These are phyloP conservation scores for Imleria badia DNA, from an alignment of 768 basidiomycete genomes.

Conservation along the genomic window DNA sequence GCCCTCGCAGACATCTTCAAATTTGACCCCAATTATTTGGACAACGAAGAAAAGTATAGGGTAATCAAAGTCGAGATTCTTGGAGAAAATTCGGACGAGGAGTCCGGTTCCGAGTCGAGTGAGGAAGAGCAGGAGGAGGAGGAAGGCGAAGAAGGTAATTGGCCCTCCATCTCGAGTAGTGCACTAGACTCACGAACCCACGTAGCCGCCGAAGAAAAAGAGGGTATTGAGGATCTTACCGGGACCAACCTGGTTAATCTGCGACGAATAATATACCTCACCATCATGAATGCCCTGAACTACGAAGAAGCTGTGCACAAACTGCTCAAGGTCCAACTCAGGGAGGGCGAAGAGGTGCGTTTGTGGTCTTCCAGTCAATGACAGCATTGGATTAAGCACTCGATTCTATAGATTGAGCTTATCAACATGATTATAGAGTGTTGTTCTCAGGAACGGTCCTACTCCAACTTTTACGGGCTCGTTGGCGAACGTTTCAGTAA, in stretches of 20 bases:
- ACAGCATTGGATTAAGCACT: background rate
- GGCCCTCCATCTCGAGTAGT: constrained; percentile 17
- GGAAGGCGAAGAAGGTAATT: constrained; percentile 50
- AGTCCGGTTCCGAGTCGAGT: constrained; percentile 62
- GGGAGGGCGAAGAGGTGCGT: constrained; percentile 90
- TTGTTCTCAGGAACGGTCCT: constrained; percentile 99
- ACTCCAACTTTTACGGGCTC: constrained; percentile 96
- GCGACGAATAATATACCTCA: constrained; percentile 90
- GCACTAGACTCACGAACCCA: constrained; percentile 16
- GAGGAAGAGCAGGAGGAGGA: constrained; percentile 61
- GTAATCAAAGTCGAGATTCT: constrained; percentile 91
- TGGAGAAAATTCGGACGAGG: constrained; percentile 80
- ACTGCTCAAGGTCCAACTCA: constrained; percentile 86
- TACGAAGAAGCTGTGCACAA: constrained; percentile 99
- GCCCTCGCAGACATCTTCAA: constrained; percentile 83
- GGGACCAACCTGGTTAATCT: constrained; percentile 96
- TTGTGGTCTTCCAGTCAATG: background rate
- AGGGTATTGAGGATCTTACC: constrained; percentile 92
- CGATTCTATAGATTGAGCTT: constrained; percentile 72
- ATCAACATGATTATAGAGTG: constrained; percentile 99
- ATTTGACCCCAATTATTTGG: constrained; percentile 79
- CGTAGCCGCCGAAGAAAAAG: constrained; percentile 69
- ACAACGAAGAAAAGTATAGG: constrained; percentile 94
- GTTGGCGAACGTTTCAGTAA: constrained; percentile 96
- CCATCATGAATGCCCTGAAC: constrained; percentile 98